Evolutionary conservation across 345 rosid genomes (phyloP).

Genomic region (Salix koriyanagi): DNA sequence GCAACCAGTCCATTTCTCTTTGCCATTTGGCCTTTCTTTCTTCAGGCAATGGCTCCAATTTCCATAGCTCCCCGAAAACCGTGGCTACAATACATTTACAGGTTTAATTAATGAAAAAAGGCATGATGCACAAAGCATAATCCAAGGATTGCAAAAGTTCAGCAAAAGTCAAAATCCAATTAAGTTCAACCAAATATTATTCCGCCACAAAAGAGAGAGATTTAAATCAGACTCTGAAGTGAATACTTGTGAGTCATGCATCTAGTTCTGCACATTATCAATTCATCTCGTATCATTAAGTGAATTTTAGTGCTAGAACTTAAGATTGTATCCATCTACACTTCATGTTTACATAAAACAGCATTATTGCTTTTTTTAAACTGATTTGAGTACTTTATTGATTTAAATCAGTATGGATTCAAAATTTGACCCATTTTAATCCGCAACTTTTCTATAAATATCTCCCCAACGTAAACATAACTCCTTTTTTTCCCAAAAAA

Average conservation of each 20-base stretch:
- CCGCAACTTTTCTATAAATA: not conserved
- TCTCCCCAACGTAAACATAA: not conserved
- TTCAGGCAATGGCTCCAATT: constrained; percentile 75
- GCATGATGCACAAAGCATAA: not conserved
- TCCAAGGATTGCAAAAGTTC: no score
- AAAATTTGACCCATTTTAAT: not conserved
- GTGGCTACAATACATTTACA: constrained; percentile 45
- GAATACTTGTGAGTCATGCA: not conserved
- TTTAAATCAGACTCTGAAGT: not conserved
- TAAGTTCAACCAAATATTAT: not conserved
- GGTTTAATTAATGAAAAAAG: not conserved
- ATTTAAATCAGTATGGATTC: not conserved
- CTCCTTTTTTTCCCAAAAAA: no score
- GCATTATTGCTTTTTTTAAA: not conserved
- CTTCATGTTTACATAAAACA: not conserved
- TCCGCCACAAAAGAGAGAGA: not conserved
- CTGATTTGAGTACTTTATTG: not conserved
- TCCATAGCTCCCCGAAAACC: constrained; percentile 94
- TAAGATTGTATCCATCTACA: not conserved
- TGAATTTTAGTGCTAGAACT: not conserved
- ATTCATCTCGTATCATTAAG: not conserved
- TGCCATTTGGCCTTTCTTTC: constrained; percentile 78
- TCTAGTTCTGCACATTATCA: not conserved
- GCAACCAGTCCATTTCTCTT: constrained; percentile 91
- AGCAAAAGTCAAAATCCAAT: not conserved